These are phyloP conservation scores for Pyrenophora teres DNA, from an alignment of 2,329 filamentous ascomycete species.

Conservation along the genomic window DNA sequence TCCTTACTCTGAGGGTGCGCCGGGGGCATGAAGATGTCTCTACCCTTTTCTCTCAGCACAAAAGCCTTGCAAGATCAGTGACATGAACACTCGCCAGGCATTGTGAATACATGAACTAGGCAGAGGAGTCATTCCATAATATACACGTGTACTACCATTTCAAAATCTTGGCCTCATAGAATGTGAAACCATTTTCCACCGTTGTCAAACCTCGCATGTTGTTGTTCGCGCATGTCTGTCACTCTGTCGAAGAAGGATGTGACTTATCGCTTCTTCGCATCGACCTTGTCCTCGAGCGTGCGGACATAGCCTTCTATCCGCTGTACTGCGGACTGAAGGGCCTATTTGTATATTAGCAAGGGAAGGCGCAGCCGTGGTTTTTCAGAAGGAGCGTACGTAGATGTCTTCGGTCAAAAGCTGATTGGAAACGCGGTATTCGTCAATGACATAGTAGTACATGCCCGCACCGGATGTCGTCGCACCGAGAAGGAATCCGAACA, in stretches of 20 bases:
- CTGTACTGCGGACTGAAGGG: slow-evolving; percentile 84
- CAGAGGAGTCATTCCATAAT: too few species aligned
- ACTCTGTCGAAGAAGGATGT: background rate
- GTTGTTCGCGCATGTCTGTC: background rate
- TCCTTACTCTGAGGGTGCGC: too few species aligned
- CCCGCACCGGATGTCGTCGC: slow-evolving; percentile 76
- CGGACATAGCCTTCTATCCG: slow-evolving; percentile 83
- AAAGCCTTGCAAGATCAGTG: background rate
- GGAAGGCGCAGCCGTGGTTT: background rate
- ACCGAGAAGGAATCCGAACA: slow-evolving; percentile 91
- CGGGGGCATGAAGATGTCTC: background rate
- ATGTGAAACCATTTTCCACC: too few species aligned
- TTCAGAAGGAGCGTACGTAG: slow-evolving; percentile 68
- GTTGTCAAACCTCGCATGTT: too few species aligned
- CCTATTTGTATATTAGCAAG: slow-evolving; percentile 50
- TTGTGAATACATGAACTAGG: too few species aligned
- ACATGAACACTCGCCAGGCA: too few species aligned
- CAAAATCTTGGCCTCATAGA: too few species aligned
- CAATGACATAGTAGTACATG: slow-evolving; percentile 89
- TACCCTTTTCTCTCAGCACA: background rate
- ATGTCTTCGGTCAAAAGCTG: slow-evolving; percentile 94
- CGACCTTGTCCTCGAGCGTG: slow-evolving; percentile 79
- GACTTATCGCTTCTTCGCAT: slow-evolving; percentile 47
- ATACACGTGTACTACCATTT: background rate
- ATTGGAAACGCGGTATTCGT: slow-evolving; percentile 93